Evolutionary conservation across 345 rosid genomes (phyloP).

Genomic region (Hypericum perforatum): DNA sequence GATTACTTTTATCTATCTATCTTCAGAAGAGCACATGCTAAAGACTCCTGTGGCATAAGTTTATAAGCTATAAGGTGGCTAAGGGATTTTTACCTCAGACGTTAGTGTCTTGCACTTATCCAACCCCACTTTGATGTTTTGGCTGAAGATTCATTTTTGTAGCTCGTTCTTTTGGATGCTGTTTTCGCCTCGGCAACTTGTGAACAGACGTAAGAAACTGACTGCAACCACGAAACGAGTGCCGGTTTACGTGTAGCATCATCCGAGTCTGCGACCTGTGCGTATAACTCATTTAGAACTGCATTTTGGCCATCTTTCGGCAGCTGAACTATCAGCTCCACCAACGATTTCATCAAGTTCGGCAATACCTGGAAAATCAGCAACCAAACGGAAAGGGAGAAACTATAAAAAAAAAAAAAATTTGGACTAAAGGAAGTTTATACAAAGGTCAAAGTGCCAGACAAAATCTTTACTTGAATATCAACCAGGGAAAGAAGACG

Average conservation of each 20-base stretch:
- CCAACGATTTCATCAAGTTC: conserved; percentile 67
- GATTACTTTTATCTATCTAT: no score
- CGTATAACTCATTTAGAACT: conserved; percentile 69
- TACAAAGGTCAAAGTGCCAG: no score
- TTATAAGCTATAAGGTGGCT: no score
- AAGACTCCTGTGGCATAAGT: no score
- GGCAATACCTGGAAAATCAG: conserved; percentile 34
- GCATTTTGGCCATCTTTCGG: conserved; percentile 69
- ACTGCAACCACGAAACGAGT: conserved; percentile 88
- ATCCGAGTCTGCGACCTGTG: conserved; percentile 80
- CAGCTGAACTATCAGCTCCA: conserved; percentile 48
- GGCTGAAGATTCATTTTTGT: conserved; percentile 12
- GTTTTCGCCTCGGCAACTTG: conserved; percentile 19
- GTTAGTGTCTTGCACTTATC: conserved; percentile 34
- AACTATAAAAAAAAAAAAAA: no score
- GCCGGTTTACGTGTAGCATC: conserved; percentile 85
- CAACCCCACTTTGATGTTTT: conserved; percentile 16
- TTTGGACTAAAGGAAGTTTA: no score
- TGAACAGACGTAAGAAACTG: conserved; percentile 59
- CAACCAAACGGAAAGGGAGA: no score
- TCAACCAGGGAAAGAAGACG: conserved; percentile 72
- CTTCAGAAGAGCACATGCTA: no score
- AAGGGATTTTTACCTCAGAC: no score
- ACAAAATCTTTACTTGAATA: conserved; percentile 51
- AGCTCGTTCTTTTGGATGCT: conserved; percentile 9